Conservation (phyloP, 2,329 filamentous ascomycete species). For the Coniochaeta sp. region DNA sequence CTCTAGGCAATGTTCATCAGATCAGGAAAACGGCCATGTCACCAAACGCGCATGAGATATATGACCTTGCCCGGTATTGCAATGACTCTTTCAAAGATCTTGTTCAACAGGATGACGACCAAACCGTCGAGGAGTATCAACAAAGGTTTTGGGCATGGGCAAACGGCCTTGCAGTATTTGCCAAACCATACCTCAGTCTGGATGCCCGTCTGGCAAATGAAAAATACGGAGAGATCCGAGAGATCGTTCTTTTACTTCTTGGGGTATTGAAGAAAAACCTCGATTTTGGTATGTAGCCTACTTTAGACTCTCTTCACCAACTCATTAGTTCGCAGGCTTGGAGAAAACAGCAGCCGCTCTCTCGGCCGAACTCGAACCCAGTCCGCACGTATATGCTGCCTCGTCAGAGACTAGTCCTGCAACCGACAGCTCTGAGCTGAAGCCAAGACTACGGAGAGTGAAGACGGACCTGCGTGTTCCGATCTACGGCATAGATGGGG, state of each 20-base stretch:
- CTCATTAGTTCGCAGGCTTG: not conserved
- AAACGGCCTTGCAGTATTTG: not conserved
- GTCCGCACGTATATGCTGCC: not conserved
- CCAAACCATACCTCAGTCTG: not conserved
- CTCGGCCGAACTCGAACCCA: not conserved
- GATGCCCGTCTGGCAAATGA: not conserved
- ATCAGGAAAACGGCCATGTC: not conserved
- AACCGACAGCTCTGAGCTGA: not conserved
- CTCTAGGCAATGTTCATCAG: not conserved
- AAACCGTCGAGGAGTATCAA: not conserved
- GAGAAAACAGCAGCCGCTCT: not conserved
- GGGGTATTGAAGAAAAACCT: not conserved
- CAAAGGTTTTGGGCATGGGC: not conserved
- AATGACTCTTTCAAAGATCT: not conserved
- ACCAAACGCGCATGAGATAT: not conserved
- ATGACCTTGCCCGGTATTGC: not conserved
- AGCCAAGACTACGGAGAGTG: not conserved
- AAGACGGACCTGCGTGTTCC: not conserved
- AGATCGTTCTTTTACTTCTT: not conserved
- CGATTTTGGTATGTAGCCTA: not conserved
- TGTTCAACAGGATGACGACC: not conserved
- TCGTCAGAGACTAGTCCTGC: not conserved
- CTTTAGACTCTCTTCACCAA: not conserved
- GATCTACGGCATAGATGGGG: not conserved
- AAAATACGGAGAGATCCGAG: not conserved